Evolutionary conservation across 2,329 filamentous ascomycete genomes (phyloP).

Genomic region (Colletotrichum chlorophyti): DNA sequence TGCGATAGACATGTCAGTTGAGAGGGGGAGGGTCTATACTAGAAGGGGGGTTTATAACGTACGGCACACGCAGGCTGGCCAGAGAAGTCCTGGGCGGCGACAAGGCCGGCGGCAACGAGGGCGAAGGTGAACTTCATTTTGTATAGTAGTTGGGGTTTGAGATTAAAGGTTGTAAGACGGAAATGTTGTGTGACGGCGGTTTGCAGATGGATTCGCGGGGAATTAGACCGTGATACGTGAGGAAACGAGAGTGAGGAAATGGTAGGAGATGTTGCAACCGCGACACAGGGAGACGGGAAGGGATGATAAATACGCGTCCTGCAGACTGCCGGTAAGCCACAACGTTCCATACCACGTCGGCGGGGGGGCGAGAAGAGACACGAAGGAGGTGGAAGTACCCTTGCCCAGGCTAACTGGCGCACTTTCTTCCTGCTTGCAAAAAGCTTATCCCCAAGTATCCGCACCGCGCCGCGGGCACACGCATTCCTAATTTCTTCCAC

Average conservation of each 20-base stretch:
- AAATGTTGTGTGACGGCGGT: background rate
- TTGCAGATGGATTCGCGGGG: constrained; percentile 3
- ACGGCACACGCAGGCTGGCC: constrained; percentile 49
- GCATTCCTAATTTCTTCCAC: background rate
- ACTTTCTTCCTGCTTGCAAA: constrained; percentile 4
- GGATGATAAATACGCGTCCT: constrained; percentile 20
- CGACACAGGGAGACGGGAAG: background rate
- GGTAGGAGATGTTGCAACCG: background rate
- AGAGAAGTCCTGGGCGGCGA: constrained; percentile 45
- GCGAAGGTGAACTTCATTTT: constrained; percentile 50
- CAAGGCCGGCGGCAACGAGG: constrained; percentile 43
- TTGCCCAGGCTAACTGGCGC: constrained; percentile 4
- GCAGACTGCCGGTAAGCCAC: constrained; percentile 2
- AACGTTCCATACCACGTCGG: background rate
- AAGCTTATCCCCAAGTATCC: constrained; percentile 25
- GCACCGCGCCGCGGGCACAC: constrained; percentile 2
- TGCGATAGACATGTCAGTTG: constrained; percentile 17
- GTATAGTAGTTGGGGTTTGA: constrained; percentile 22
- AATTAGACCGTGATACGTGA: background rate
- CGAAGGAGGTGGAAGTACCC: background rate
- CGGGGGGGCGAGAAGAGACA: background rate
- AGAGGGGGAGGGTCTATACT: background rate
- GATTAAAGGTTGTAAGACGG: background rate
- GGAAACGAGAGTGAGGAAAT: background rate
- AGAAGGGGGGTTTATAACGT: constrained; percentile 33